phyloP scores from a whole-genome alignment of 768 basidiomycete species.

The Mycena maculata region DNA sequence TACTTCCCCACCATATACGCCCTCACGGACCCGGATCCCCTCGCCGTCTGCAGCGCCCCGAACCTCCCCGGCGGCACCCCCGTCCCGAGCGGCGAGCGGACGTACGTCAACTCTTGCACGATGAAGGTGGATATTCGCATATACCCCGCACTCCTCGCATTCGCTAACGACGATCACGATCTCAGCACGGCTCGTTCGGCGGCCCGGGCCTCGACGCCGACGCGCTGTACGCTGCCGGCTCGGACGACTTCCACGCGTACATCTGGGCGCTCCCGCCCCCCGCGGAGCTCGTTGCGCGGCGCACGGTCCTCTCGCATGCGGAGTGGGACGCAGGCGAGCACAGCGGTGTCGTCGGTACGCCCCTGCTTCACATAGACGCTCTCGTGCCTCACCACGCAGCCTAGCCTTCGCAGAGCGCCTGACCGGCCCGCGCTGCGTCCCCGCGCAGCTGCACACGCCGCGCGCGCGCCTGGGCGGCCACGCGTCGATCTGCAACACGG shows the following conservation, averaged over 20 bases:
- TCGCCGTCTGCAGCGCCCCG: conserved; percentile 74
- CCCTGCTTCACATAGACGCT: conserved; percentile 5
- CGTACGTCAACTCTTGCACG: conserved; percentile 79
- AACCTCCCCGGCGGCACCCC: conserved; percentile 67
- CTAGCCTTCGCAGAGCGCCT: conserved; percentile 60
- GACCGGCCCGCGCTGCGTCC: conserved; percentile 61
- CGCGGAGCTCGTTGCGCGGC: conserved; percentile 53
- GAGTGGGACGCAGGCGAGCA: conserved; percentile 57
- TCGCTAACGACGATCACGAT: too few relatives aligned
- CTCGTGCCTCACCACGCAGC: neutral
- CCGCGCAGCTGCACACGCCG: conserved; percentile 72
- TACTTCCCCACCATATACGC: conserved; percentile 79
- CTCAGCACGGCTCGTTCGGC: conserved; percentile 86
- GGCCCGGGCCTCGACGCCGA: conserved; percentile 64
- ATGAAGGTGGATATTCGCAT: conserved; percentile 71
- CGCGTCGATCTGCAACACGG: conserved; percentile 80
- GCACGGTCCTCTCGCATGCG: conserved; percentile 56
- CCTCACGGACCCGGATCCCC: conserved; percentile 72
- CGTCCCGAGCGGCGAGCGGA: conserved; percentile 56
- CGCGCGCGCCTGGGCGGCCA: conserved; percentile 74
- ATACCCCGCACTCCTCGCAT: conserved; percentile 2
- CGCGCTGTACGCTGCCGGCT: conserved; percentile 77
- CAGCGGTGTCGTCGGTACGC: conserved; percentile 53
- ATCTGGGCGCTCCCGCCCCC: conserved; percentile 79
- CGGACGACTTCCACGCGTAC: conserved; percentile 85